Percentiles rank a stretch among this genome's conserved stretches.
These are phyloP conservation scores for Starmerella lactis-condensi DNA, from an alignment of 805 yeast genomes.

Conservation along the genomic window DNA sequence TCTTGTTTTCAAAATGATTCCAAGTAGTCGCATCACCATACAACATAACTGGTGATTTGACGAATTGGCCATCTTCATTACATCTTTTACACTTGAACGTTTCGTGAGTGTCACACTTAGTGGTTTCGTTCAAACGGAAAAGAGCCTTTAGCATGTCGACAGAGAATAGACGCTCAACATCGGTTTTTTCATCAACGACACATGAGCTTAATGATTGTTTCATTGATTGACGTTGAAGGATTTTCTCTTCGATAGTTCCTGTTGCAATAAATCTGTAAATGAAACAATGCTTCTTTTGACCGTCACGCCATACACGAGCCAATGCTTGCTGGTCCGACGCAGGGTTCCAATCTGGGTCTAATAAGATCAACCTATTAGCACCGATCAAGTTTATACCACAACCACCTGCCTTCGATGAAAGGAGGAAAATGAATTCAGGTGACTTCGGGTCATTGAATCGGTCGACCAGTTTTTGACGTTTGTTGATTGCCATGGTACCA, in stretches of 20 bases:
- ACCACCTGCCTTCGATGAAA: constrained; percentile 95
- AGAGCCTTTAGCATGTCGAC: constrained; percentile 60
- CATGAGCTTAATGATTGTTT: constrained; percentile 82
- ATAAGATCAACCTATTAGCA: constrained; percentile 69
- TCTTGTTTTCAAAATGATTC: constrained; percentile 62
- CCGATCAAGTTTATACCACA: constrained; percentile 96
- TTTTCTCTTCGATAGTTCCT: constrained; percentile 91
- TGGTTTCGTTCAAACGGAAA: constrained; percentile 44
- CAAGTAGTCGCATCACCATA: constrained; percentile 96
- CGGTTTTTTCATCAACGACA: constrained; percentile 92
- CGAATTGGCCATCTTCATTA: constrained; percentile 36
- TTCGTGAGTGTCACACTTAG: constrained; percentile 80
- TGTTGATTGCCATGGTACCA: constrained; percentile 81
- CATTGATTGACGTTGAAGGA: constrained; percentile 88
- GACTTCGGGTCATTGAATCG: constrained; percentile 79
- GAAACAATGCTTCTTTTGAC: constrained; percentile 91
- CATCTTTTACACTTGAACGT: constrained; percentile 81
- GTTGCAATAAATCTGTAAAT: constrained; percentile 86
- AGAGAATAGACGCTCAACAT: constrained; percentile 79
- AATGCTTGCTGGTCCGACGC: constrained; percentile 96
- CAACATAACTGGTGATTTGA: constrained; percentile 65
- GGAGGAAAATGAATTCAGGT: constrained; percentile 66
- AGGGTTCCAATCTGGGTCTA: constrained; percentile 97
- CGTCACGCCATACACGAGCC: constrained; percentile 98
- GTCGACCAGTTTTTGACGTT: constrained; percentile 84